phyloP scores from a whole-genome alignment of 768 basidiomycete genomes.

The Tulasnella sp. region DNA sequence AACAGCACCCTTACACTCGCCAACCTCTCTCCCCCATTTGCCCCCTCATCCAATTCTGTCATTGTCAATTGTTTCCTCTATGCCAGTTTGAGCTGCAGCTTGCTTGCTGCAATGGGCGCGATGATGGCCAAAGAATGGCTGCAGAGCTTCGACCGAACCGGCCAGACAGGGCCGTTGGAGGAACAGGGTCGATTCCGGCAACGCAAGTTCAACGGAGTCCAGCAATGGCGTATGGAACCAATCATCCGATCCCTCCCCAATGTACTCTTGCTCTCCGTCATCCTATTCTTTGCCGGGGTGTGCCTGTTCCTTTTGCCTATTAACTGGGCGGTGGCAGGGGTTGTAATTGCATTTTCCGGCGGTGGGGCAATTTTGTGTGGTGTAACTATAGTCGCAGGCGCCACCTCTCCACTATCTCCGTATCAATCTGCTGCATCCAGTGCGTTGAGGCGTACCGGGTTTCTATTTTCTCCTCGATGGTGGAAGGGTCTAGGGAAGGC shows the following conservation, averaged over 20 bases:
- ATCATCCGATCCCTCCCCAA: neutral
- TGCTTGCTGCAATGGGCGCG: constrained; percentile 2
- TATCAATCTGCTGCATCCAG: constrained; percentile 4
- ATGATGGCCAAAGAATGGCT: constrained; percentile 15
- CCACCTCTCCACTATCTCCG: neutral
- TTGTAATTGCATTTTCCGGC: neutral
- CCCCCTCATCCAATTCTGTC: neutral
- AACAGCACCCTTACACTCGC: neutral
- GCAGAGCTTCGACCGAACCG: neutral
- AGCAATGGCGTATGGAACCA: neutral
- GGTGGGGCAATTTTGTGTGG: neutral
- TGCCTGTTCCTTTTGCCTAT: neutral
- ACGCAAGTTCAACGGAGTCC: neutral
- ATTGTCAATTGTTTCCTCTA: neutral
- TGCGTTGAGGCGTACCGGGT: neutral
- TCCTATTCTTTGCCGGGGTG: neutral
- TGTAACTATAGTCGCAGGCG: neutral
- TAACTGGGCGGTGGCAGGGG: neutral
- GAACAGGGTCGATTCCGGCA: constrained; percentile 7
- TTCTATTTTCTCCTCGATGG: neutral
- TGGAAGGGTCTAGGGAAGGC: neutral
- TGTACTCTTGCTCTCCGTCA: neutral
- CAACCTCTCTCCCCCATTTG: neutral
- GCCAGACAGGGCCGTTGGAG: neutral
- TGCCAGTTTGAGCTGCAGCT: constrained; percentile 14